Base-by-base conservation (phyloP, 2,329 filamentous ascomycete genomes). In the Teratosphaeria viscida region DNA sequence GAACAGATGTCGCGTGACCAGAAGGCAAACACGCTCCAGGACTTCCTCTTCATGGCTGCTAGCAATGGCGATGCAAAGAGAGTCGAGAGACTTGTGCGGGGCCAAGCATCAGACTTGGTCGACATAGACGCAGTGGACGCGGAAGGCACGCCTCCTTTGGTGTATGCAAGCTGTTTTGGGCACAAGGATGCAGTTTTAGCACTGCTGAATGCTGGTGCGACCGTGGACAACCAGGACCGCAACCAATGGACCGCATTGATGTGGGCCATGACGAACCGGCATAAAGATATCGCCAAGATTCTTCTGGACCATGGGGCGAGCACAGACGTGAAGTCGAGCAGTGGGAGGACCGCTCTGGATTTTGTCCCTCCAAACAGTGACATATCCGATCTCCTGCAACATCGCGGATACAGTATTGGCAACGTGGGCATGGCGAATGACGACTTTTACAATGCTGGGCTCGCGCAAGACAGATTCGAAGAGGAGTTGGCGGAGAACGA, bases 181-280 rank as follows among this genome's bases (percentile, higher is more conserved):
- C 94, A 99, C 72, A 89, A 95, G 74, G 83, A 87, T 54, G 92
- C 96, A 3, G 94, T 97, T 27, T 82, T 87, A 61, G 85, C 87
- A 43, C 82, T 99, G 57, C 84, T 99, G 57, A 84, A 90, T 61
- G 90, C 90, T 10, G 92, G 92, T 27, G 92, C 88, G 47, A 84
- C 90, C 68, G 91, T 97, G 57, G 91, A 99, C 76, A 87, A 87
- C 68, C 92, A 97, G 74, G 94, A 99, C 72, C 89, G 87, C 63
- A 97, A 97, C 71, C 88, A 95, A 71, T 99, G 94, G 94, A 97
- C 90, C 69, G 89, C 94, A 14, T 80, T 99, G 62, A 99, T 99
- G 92, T 99, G 94, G 94, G 92, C 94, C 56, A 97, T 97, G 90
- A 99, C 94, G 59, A 99, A 99, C 74, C 81, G 92, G 60, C 94